These are phyloP conservation scores for Chlorella sorokiniana DNA, from an alignment of 139 green algal species.

Conservation along the genomic window DNA sequence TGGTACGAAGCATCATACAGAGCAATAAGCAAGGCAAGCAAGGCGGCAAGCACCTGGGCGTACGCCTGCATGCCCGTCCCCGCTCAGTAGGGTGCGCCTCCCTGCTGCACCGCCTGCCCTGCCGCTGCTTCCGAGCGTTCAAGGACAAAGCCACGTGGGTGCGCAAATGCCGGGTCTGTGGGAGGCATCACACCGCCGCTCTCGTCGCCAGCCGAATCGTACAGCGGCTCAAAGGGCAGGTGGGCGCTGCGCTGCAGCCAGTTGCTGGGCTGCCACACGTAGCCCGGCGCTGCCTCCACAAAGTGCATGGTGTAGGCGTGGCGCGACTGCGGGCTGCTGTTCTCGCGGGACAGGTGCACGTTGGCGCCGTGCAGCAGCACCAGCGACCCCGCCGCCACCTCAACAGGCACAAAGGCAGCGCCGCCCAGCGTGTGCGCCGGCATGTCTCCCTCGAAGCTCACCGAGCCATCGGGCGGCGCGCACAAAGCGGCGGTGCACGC, in stretches of 20 bases:
- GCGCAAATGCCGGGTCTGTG: background rate
- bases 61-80: background rate
- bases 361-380: constrained; percentile 89
- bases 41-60: background rate
- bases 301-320: constrained; percentile 88
- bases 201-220: constrained; percentile 28
- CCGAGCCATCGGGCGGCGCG: constrained; percentile 30
- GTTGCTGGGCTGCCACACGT: constrained; percentile 72
- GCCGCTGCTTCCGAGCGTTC: background rate
- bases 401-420: constrained; percentile 71
- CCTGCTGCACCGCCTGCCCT: background rate
- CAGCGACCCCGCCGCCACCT: constrained; percentile 72
- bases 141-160: background rate
- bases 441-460: constrained; percentile 58
- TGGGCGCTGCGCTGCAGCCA: constrained; percentile 74
- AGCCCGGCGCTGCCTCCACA: constrained; percentile 64
- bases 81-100: constrained; percentile 1
- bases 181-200: background rate
- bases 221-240: constrained; percentile 74
- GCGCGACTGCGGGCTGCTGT: constrained; percentile 56
- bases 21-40: background rate
- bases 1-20: background rate
- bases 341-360: constrained; percentile 66
- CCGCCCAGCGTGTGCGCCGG: constrained; percentile 63
- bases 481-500: constrained; percentile 58